Evolutionary conservation across 345 rosid genomes (phyloP).

Genomic region (Arabidopsis arenosa): DNA sequence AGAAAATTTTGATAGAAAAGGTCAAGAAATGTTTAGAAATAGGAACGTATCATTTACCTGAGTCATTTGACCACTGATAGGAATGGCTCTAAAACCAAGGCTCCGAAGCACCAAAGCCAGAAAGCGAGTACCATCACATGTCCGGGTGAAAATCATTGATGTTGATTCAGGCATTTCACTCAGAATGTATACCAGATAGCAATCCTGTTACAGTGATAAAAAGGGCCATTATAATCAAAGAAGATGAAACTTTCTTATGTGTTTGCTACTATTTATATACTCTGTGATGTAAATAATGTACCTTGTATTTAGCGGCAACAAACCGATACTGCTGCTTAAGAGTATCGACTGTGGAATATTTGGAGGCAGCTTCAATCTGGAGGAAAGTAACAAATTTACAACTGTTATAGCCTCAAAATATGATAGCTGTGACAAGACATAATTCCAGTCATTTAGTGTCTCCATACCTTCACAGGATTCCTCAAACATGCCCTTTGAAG

Average conservation of each 20-base stretch:
- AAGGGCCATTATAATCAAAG: constrained; percentile 8
- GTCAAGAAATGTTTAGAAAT: not conserved
- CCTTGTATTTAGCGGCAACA: constrained; percentile 89
- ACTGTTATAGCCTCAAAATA: constrained; percentile 10
- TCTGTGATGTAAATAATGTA: constrained; percentile 29
- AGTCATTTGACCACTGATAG: constrained; percentile 95
- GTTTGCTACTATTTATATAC: constrained; percentile 7
- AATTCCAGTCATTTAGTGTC: constrained; percentile 1
- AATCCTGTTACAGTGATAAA: constrained; percentile 62
- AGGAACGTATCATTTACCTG: constrained; percentile 56
- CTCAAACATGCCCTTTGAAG: constrained; percentile 92
- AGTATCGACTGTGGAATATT: constrained; percentile 93
- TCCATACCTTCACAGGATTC: constrained; percentile 90
- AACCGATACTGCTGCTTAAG: constrained; percentile 81
- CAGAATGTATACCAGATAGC: constrained; percentile 87
- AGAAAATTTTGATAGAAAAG: not conserved
- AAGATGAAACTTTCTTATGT: not conserved
- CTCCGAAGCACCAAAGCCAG: constrained; percentile 80
- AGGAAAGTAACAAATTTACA: constrained; percentile 25
- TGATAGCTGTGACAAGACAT: constrained; percentile 14
- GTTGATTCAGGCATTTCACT: constrained; percentile 75
- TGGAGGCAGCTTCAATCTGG: constrained; percentile 93
- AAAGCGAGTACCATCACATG: constrained; percentile 83
- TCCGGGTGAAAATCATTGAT: constrained; percentile 92
- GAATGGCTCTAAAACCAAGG: constrained; percentile 91